Percentiles rank a stretch among this genome's conserved stretches.
Conservation (phyloP, 2,329 filamentous ascomycete species). For the Fusarium nelsonii region DNA sequence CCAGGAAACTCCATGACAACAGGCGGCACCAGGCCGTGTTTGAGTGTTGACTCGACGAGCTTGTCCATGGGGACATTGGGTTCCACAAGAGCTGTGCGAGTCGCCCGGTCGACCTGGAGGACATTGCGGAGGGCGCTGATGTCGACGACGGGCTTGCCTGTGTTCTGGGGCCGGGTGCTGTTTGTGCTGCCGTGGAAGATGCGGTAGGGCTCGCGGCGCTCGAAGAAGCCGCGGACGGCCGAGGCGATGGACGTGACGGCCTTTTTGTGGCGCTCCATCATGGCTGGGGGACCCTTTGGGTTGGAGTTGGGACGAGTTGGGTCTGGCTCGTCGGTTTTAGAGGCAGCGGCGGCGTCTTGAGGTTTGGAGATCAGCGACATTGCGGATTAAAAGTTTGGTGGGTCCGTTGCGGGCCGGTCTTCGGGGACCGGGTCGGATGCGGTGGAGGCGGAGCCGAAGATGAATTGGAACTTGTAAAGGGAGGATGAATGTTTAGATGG, state of each 20-base stretch:
- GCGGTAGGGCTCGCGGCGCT: constrained; percentile 68
- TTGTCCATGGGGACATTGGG: constrained; percentile 77
- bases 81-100: constrained; percentile 71
- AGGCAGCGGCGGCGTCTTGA: constrained; percentile 10
- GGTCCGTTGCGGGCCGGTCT: constrained; percentile 36
- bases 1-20: constrained; percentile 79
- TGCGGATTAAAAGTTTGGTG: constrained; percentile 30
- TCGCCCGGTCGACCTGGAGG: constrained; percentile 66
- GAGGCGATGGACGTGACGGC: constrained; percentile 59
- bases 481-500: neutral
- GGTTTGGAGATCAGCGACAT: constrained; percentile 26
- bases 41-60: constrained; percentile 68
- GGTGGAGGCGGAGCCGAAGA: constrained; percentile 40
- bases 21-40: constrained; percentile 69
- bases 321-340: constrained; percentile 14
- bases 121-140: constrained; percentile 75
- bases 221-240: constrained; percentile 59
- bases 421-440: constrained; percentile 16
- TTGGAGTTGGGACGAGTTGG: neutral
- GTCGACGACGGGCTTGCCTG: constrained; percentile 70
- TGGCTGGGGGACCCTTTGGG: constrained; percentile 28
- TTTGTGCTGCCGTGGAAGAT: constrained; percentile 84
- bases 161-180: constrained; percentile 72
- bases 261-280: constrained; percentile 62
- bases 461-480: neutral